phyloP scores from a whole-genome alignment of 2,329 filamentous ascomycete species.

The Aspergillus glaucus region DNA sequence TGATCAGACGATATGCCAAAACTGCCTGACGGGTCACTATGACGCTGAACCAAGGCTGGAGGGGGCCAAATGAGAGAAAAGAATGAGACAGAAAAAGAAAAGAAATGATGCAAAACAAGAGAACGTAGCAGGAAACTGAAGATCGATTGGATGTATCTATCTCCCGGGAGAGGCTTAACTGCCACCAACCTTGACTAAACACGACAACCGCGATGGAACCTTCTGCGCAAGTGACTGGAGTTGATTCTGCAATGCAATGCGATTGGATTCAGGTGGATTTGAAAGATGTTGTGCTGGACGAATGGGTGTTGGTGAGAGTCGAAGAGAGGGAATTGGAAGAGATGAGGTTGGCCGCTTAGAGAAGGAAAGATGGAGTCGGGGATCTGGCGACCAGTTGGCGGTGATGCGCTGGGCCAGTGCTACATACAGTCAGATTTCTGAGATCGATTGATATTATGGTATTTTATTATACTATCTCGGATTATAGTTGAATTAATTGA shows the following conservation, averaged over 20 bases:
- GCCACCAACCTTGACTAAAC: background rate
- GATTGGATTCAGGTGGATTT: background rate
- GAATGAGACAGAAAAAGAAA: background rate
- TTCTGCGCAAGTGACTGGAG: background rate
- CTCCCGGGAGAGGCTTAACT: background rate
- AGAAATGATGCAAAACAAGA: background rate
- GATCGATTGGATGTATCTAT: background rate
- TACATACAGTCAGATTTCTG: no score
- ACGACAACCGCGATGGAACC: background rate
- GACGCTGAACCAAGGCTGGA: background rate
- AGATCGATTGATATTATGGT: no score
- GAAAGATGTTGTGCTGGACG: no score
- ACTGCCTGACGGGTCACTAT: background rate
- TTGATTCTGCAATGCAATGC: background rate
- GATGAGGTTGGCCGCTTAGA: no score
- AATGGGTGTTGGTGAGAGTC: no score
- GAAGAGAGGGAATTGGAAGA: no score
- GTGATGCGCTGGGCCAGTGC: no score
- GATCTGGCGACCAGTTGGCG: no score
- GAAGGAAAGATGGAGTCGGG: no score
- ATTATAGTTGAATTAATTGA: no score
- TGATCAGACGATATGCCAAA: background rate
- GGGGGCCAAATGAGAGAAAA: background rate
- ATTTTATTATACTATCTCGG: no score
- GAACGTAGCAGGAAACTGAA: background rate